These are phyloP conservation scores for Russula griseocarnosa DNA, from an alignment of 768 basidiomycete species.

Conservation along the genomic window DNA sequence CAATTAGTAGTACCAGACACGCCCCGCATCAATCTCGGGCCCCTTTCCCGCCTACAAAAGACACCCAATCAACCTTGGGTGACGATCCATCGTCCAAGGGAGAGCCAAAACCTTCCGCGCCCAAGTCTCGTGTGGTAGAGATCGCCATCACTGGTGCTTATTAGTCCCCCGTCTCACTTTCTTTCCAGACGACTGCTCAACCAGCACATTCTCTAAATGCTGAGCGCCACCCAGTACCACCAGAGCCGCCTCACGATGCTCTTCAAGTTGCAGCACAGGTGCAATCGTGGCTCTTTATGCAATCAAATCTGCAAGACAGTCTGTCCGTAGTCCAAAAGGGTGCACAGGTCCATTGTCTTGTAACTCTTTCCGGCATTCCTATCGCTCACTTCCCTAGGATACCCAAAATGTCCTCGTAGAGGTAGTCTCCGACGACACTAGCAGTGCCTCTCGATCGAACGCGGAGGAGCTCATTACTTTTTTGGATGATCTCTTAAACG, in stretches of 20 bases:
- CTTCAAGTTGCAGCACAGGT: conserved; percentile 50
- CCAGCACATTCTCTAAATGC: neutral
- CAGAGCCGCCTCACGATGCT: conserved; percentile 27
- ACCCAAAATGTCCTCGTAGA: conserved; percentile 7
- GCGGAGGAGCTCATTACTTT: conserved; percentile 12
- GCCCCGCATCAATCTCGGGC: conserved; percentile 4
- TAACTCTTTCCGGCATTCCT: neutral
- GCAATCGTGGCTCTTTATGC: conserved; percentile 61
- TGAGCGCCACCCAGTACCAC: neutral
- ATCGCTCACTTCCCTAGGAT: conserved; percentile 15
- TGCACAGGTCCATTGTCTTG: conserved; percentile 30
- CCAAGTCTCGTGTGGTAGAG: conserved; percentile 7
- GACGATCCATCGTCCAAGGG: neutral
- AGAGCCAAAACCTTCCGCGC: conserved; percentile 2
- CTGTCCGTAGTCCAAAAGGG: conserved; percentile 41
- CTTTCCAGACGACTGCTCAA: conserved; percentile 2
- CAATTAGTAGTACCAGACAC: neutral
- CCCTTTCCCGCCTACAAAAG: neutral
- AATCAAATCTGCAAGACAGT: conserved; percentile 50
- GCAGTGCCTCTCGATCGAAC: neutral
- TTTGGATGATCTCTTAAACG: conserved; percentile 17
- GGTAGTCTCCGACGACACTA: neutral
- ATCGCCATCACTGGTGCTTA: too few relatives aligned
- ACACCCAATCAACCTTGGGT: neutral
- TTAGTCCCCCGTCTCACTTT: neutral